A percentile compares a stretch with the other conserved stretches of the same genome.
Evolutionary conservation across 2,329 filamentous ascomycete genomes (phyloP).

Genomic region (Aplosporella prunicola): DNA sequence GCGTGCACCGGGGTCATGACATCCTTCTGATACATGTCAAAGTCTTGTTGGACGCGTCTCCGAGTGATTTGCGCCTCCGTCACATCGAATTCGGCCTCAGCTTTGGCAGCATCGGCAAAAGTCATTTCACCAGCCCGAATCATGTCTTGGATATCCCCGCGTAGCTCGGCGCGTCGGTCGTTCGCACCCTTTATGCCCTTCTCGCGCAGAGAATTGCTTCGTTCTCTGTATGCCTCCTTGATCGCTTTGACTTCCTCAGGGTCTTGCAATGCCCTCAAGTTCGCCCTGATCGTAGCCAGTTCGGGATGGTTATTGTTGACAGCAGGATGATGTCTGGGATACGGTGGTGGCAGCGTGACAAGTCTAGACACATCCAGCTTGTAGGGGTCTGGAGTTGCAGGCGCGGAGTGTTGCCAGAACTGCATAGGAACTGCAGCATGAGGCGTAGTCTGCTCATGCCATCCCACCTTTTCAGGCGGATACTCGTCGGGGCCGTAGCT

Average conservation of each 20-base stretch:
- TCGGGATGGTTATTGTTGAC: constrained; percentile 94
- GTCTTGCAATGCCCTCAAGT: constrained; percentile 65
- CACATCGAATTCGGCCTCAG: constrained; percentile 63
- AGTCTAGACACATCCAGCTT: constrained; percentile 82
- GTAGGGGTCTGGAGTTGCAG: constrained; percentile 39
- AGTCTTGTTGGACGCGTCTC: constrained; percentile 66
- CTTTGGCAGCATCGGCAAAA: constrained; percentile 72
- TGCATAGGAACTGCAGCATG: constrained; percentile 12
- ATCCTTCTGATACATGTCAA: constrained; percentile 72
- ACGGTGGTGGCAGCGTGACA: constrained; percentile 85
- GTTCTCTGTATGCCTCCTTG: constrained; percentile 45
- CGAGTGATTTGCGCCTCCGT: constrained; percentile 63
- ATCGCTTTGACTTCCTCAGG: constrained; percentile 61
- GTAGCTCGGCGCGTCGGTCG: constrained; percentile 57
- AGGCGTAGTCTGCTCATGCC: constrained; percentile 38
- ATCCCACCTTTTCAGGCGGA: constrained; percentile 55
- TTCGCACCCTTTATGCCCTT: constrained; percentile 43
- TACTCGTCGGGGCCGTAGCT: constrained; percentile 47
- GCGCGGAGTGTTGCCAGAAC: constrained; percentile 26
- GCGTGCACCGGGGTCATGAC: constrained; percentile 80
- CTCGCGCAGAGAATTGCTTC: constrained; percentile 48
- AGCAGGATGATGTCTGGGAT: constrained; percentile 87
- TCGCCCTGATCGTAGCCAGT: constrained; percentile 64
- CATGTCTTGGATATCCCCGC: constrained; percentile 66
- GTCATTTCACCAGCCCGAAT: constrained; percentile 69